Percentiles rank a stretch among this genome's conserved stretches.
phyloP scores from a whole-genome alignment of 139 green algal genomes.

The Pseudopediastrum boryanum region DNA sequence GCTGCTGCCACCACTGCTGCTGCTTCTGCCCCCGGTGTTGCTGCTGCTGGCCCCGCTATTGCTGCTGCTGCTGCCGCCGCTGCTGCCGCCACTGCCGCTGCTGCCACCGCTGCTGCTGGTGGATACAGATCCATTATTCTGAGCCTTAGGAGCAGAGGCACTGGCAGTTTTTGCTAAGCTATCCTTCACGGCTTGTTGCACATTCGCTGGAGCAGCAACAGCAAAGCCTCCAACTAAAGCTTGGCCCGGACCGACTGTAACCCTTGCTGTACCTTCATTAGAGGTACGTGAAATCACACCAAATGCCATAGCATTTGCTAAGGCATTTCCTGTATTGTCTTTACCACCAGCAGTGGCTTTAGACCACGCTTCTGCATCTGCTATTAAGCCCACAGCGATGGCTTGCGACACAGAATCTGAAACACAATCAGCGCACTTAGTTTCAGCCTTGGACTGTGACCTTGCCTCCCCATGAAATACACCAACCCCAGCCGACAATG shows the following conservation, averaged over 20 bases:
- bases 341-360: not conserved
- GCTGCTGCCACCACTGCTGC: not conserved
- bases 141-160: too few relatives aligned
- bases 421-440: constrained; percentile 4
- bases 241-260: constrained; percentile 31
- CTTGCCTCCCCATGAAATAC: constrained; percentile 14
- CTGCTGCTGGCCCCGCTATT: not conserved
- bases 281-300: constrained; percentile 21
- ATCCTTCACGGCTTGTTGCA: too few relatives aligned
- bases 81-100: too few relatives aligned
- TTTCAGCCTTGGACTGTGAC: not conserved
- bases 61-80: not conserved
- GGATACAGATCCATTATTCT: too few relatives aligned
- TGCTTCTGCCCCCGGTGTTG: not conserved
- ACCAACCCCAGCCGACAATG: not conserved
- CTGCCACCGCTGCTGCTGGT: too few relatives aligned
- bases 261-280: constrained; percentile 13
- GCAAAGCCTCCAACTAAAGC: constrained; percentile 27
- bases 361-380: constrained; percentile 7
- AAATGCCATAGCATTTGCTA: constrained; percentile 33
- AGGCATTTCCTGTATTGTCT: constrained; percentile 18
- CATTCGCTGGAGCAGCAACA: not conserved
- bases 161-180: too few relatives aligned
- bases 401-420: constrained; percentile 14
- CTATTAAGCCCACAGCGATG: constrained; percentile 5